Conservation (phyloP, 108 stramenopile species). For the Nitzschia inconspicua region DNA sequence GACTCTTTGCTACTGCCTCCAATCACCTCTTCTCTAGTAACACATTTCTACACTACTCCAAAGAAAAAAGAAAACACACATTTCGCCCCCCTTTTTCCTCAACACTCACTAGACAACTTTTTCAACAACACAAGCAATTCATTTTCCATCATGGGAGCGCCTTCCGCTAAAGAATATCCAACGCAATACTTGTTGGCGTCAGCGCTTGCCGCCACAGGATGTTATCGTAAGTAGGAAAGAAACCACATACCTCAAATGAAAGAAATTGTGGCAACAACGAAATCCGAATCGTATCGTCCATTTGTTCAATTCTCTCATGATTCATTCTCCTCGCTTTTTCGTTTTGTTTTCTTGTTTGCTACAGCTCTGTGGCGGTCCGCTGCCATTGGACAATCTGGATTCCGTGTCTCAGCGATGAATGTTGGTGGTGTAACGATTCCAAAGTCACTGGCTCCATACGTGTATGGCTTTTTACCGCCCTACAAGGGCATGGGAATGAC, state of each 20-base stretch:
- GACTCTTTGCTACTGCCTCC: neutral
- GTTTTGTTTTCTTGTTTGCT: neutral
- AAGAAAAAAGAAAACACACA: neutral
- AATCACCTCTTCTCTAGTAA: neutral
- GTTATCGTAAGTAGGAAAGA: conserved; percentile 40
- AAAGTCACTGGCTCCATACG: conserved; percentile 47
- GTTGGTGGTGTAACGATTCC: conserved; percentile 34
- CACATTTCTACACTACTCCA: neutral
- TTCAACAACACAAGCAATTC: conserved; percentile 1
- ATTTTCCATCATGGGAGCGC: conserved; percentile 24
- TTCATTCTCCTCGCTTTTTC: neutral
- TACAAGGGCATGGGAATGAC: conserved; percentile 92
- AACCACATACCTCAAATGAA: neutral
- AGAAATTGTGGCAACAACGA: neutral
- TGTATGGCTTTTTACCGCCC: conserved; percentile 90
- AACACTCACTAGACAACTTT: no score
- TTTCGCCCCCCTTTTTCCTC: no score
- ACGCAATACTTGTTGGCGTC: conserved; percentile 70
- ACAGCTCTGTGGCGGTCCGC: conserved; percentile 72
- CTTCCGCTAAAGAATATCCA: conserved; percentile 71
- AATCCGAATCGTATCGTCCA: neutral
- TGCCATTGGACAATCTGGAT: conserved; percentile 82
- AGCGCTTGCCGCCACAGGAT: conserved; percentile 71
- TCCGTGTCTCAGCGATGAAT: conserved; percentile 42
- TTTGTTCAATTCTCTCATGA: neutral